Evolutionary conservation across 1,284 basidiomycete genomes (phyloP).

Genomic region (Boletellus sp.): DNA sequence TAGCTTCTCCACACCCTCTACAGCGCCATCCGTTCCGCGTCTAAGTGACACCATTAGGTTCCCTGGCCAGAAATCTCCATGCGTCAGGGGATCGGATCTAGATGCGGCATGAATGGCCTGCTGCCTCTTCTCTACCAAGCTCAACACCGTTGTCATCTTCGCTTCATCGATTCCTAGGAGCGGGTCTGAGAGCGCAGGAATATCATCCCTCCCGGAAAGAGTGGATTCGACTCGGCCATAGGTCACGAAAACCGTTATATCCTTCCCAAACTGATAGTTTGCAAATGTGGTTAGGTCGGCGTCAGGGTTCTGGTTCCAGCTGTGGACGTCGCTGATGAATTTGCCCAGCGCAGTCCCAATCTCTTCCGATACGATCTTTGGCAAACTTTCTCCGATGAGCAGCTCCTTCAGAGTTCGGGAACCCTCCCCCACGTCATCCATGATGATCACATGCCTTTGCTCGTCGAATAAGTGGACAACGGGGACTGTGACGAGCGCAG

Average conservation of each 20-base stretch:
- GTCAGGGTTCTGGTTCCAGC: constrained; percentile 34
- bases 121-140: constrained; percentile 35
- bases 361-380: constrained; percentile 32
- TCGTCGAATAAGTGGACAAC: constrained; percentile 48
- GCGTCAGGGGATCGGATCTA: constrained; percentile 29
- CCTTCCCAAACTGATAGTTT: constrained; percentile 40
- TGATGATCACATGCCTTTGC: constrained; percentile 47
- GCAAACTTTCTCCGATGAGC: constrained; percentile 38
- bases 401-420: constrained; percentile 46
- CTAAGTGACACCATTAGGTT: constrained; percentile 46
- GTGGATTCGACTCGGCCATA: constrained; percentile 50
- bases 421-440: constrained; percentile 53
- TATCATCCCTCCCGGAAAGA: constrained; percentile 34
- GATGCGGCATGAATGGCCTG: constrained; percentile 36
- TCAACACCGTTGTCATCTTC: constrained; percentile 37
- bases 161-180: constrained; percentile 37
- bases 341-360: constrained; percentile 50
- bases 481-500: constrained; percentile 46
- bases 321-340: constrained; percentile 50
- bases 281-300: constrained; percentile 38
- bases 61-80: constrained; percentile 67
- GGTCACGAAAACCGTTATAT: constrained; percentile 40
- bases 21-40: constrained; percentile 18
- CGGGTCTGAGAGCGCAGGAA: constrained; percentile 39
- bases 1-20: constrained; percentile 36